A percentile compares a stretch with the other conserved stretches of the same genome.
Evolutionary conservation across 768 basidiomycete species (phyloP).

Genomic region (Suillus brevipes): DNA sequence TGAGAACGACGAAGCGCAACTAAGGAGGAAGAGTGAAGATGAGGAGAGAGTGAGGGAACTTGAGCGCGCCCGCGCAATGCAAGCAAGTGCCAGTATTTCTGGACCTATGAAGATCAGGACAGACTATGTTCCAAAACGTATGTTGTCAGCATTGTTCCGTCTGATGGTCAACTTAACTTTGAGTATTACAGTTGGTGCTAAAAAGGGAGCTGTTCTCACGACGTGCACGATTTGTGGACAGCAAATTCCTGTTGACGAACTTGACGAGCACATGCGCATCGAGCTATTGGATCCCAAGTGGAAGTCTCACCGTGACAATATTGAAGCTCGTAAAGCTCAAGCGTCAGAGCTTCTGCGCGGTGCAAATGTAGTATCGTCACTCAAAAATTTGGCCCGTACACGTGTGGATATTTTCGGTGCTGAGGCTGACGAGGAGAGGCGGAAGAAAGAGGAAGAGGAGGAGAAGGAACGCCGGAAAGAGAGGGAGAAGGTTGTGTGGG

Average conservation of each 20-base stretch:
- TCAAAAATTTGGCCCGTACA: constrained; percentile 90
- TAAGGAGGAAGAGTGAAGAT: constrained; percentile 61
- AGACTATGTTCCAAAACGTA: constrained; percentile 93
- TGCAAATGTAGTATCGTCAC: constrained; percentile 91
- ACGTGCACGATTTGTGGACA: constrained; percentile 96
- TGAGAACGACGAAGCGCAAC: constrained; percentile 67
- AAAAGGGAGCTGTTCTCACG: constrained; percentile 65
- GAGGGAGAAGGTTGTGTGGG: constrained; percentile 96
- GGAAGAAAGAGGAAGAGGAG: constrained; percentile 85
- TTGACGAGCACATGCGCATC: constrained; percentile 98
- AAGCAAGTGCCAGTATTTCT: constrained; percentile 73
- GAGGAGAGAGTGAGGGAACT: constrained; percentile 70
- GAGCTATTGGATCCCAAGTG: constrained; percentile 96
- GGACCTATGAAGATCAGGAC: constrained; percentile 93
- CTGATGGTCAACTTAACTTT: constrained; percentile 8
- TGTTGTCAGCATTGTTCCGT: constrained; percentile 32
- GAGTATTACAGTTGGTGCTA: constrained; percentile 55
- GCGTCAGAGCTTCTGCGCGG: constrained; percentile 86
- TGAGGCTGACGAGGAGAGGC: constrained; percentile 87
- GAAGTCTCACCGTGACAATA: constrained; percentile 90
- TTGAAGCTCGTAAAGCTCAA: constrained; percentile 89
- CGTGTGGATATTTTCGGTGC: constrained; percentile 98
- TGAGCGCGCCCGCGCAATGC: constrained; percentile 77
- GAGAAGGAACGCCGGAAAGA: constrained; percentile 81
- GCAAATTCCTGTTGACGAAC: constrained; percentile 91